These are phyloP conservation scores for Capsicum pubescens DNA, from an alignment of 257 asterid genomes.

Conservation along the genomic window DNA sequence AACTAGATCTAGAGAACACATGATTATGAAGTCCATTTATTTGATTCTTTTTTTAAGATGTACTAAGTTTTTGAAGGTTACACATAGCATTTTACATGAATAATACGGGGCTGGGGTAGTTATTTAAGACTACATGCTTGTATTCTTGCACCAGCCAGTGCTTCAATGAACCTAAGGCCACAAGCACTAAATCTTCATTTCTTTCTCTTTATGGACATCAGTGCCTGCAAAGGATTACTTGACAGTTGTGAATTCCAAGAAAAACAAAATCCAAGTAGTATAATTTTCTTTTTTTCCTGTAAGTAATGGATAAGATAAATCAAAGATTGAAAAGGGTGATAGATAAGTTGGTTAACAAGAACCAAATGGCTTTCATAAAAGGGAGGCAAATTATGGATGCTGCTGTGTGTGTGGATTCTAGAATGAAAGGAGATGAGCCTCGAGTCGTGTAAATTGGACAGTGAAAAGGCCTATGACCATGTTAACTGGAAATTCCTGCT, in stretches of 20 bases:
- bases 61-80: neutral
- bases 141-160: neutral
- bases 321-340: too few species aligned
- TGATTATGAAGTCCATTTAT: neutral
- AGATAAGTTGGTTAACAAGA: too few species aligned
- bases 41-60: neutral
- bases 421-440: too few species aligned
- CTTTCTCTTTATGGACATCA: neutral
- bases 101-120: neutral
- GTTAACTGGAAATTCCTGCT: too few species aligned
- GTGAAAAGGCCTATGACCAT: too few species aligned
- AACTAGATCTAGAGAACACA: neutral
- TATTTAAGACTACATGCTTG: neutral
- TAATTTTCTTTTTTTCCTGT: neutral
- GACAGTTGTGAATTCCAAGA: neutral
- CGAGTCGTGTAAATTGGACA: too few species aligned
- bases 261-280: conserved; percentile 11
- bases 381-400: too few species aligned
- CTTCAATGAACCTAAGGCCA: neutral
- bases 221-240: neutral
- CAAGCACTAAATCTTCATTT: neutral
- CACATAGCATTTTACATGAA: conserved; percentile 6
- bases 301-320: neutral
- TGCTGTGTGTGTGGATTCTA: too few species aligned
- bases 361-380: too few species aligned